Conservation (phyloP, 176 grass and related monocot species). For the Poa pratensis region DNA sequence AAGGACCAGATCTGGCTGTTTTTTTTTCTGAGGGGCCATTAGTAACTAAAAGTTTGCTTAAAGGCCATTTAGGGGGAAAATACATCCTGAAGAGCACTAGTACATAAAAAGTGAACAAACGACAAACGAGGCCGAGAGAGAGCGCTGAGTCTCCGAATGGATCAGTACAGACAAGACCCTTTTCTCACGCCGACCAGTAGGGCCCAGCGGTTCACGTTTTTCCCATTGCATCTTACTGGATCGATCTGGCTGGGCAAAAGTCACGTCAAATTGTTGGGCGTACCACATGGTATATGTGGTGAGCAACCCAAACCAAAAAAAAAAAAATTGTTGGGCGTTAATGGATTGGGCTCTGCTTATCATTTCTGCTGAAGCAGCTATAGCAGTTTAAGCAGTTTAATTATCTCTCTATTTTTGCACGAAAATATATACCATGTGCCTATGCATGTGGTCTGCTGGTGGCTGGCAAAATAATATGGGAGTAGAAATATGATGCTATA, state of each 20-base stretch:
- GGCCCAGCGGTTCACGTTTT: neutral
- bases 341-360: conserved; percentile 12
- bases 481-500: neutral
- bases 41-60: no score
- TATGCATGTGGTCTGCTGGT: conserved; percentile 16
- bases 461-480: neutral
- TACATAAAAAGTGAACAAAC: conserved; percentile 4
- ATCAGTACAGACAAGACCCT: neutral
- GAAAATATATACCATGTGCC: neutral
- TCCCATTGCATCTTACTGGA: neutral
- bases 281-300: no score
- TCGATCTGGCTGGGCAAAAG: neutral
- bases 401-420: neutral
- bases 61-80: no score
- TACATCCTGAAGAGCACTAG: no score
- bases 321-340: neutral
- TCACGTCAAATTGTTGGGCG: conserved; percentile 14
- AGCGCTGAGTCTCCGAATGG: neutral
- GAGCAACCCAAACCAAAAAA: no score
- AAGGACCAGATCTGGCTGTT: no score
- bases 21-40: no score
- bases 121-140: neutral
- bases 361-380: neutral
- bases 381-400: neutral
- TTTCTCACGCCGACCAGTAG: neutral